Conservation (phyloP, 2,329 filamentous ascomycete species). For the Mycosphaerella sp. region DNA sequence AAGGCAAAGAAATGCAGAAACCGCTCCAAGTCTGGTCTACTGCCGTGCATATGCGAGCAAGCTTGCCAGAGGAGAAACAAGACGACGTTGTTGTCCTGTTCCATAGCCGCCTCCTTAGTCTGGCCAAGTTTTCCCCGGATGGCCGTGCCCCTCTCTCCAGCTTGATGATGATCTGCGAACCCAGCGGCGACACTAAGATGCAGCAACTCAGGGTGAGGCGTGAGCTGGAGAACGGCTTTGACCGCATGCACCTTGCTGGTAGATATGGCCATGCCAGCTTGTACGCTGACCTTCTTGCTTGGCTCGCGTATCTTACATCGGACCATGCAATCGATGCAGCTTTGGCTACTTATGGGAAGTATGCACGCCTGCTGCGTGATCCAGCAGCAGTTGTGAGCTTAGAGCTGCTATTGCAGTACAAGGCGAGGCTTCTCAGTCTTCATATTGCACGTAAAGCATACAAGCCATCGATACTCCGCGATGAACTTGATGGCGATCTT, state of each 20-base stretch:
- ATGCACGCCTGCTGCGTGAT: constrained; percentile 37
- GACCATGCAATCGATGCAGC: constrained; percentile 32
- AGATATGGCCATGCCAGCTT: constrained; percentile 46
- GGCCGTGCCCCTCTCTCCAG: not conserved
- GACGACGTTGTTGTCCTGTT: constrained; percentile 45
- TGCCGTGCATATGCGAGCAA: constrained; percentile 54
- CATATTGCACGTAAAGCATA: constrained; percentile 60
- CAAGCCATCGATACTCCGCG: constrained; percentile 59
- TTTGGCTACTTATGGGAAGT: constrained; percentile 35
- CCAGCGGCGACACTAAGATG: not conserved
- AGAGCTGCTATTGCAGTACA: constrained; percentile 64
- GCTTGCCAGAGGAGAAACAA: constrained; percentile 33
- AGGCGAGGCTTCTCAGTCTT: constrained; percentile 58
- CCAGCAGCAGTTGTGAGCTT: constrained; percentile 22
- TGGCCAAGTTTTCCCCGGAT: constrained; percentile 30
- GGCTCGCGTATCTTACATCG: constrained; percentile 61
- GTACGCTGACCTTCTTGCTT: constrained; percentile 55
- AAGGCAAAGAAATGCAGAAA: constrained; percentile 43
- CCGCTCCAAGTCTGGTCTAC: constrained; percentile 61
- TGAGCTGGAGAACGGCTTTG: constrained; percentile 48
- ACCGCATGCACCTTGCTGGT: constrained; percentile 50
- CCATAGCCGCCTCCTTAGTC: constrained; percentile 60
- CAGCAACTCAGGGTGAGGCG: constrained; percentile 47
- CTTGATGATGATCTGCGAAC: constrained; percentile 1
- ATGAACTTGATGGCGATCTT: constrained; percentile 56